phyloP scores from a whole-genome alignment of 2,329 filamentous ascomycete genomes.

The Aspergillus quadricinctus region DNA sequence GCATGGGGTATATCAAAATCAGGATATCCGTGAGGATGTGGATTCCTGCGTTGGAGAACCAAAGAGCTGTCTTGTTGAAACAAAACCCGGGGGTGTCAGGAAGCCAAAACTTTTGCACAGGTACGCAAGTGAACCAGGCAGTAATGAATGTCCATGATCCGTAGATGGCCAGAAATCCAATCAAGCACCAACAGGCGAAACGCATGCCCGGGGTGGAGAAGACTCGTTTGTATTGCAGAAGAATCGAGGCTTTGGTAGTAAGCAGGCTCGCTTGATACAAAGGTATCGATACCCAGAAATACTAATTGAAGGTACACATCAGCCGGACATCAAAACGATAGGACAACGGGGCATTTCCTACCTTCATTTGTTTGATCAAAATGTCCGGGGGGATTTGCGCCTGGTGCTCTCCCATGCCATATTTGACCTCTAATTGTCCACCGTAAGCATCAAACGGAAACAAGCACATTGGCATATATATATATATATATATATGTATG shows the following conservation, averaged over 20 bases:
- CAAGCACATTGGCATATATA: background rate
- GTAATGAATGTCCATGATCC: constrained; percentile 29
- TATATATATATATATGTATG: no score
- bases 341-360: constrained; percentile 6
- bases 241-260: constrained; percentile 32
- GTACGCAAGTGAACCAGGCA: constrained; percentile 29
- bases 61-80: constrained; percentile 37
- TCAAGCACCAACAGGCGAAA: constrained; percentile 29
- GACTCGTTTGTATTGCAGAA: constrained; percentile 34
- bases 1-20: constrained; percentile 41
- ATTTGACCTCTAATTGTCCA: constrained; percentile 21
- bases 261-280: constrained; percentile 33
- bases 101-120: constrained; percentile 29
- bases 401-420: constrained; percentile 27
- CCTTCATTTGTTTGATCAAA: constrained; percentile 23
- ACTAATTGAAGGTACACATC: constrained; percentile 11
- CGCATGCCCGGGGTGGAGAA: constrained; percentile 30
- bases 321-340: background rate
- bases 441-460: background rate
- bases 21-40: constrained; percentile 42
- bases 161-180: constrained; percentile 30
- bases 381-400: constrained; percentile 14
- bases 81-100: constrained; percentile 25
- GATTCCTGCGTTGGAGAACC: constrained; percentile 42
- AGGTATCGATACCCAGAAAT: constrained; percentile 30